Base-by-base conservation (phyloP, 2,329 filamentous ascomycete genomes). In the Penicillium sp. region DNA sequence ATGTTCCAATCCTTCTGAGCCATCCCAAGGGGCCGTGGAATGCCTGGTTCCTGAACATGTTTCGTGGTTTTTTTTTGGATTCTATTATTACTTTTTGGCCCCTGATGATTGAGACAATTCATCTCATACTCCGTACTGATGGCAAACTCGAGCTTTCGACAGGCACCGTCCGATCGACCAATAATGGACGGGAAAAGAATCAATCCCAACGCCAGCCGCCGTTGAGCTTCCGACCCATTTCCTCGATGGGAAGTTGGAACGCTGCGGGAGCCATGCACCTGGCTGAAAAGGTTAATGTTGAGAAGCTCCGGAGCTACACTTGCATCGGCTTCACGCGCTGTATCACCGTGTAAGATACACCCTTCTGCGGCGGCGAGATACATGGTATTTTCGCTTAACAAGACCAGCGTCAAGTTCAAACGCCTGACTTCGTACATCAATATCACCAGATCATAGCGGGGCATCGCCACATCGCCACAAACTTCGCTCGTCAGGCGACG, bases 251-350 rank as follows among this genome's bases (percentile, higher is more conserved):
- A n/a, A 48, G 37, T 31, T 35, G 40, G 35, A 34, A 33, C n/a
- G 17, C 43, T 32, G 43, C 44, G 44, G 40, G 38, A 26, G 18
- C n/a, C 35, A 48, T 45, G 50, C 50, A 52, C 38, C 48, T 43
- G 37, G 45, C 50, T 52, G 37, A 51, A 52, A 52, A 45, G 43
- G 48, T 51, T 38, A 37, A 44, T 37, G 41, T 52, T 48, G 47
- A 47, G 37, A 41, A 42, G 42, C 32, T 45, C 25, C 23, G 13
- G 9, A 14, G 18, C 18, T 22, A 22, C 18, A 22, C 18, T 22
- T 22, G 18, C 18, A 22, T 22, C 18, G 18, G 18, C 18, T 22
- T 22, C 18, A 22, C 18, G 29, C 16, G 17, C 26, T 23, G 32
- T 23, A 9, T 11, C 16, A 15, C 23, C n/a, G 28, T 15, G 23